Evolutionary conservation across 2,329 filamentous ascomycete genomes (phyloP).

Genomic region (Stemphylium lycopersici): DNA sequence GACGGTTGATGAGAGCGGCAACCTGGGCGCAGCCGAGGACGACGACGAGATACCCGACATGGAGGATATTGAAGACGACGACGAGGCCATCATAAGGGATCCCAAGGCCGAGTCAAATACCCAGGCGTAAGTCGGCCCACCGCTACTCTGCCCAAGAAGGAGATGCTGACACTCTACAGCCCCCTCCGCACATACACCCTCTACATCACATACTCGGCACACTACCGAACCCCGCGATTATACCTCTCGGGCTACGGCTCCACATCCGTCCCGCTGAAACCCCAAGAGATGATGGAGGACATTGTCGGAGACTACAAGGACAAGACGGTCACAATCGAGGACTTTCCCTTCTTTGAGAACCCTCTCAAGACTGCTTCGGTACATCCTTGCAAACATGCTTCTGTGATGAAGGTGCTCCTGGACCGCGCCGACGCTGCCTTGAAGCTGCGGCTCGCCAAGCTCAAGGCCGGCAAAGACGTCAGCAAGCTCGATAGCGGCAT

Average conservation of each 20-base stretch:
- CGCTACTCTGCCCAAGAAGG: neutral
- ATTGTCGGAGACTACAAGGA: slow-evolving; percentile 97
- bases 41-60: slow-evolving; percentile 91
- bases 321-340: slow-evolving; percentile 97
- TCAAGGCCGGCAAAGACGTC: slow-evolving; percentile 67
- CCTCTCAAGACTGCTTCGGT: slow-evolving; percentile 95
- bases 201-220: slow-evolving; percentile 97
- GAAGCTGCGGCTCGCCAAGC: slow-evolving; percentile 84
- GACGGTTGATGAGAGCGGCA: slow-evolving; percentile 87
- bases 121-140: slow-evolving; percentile 57
- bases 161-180: slow-evolving; percentile 54
- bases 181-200: slow-evolving; percentile 92
- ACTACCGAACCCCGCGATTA: slow-evolving; percentile 93
- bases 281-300: slow-evolving; percentile 92
- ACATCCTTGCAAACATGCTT: slow-evolving; percentile 95
- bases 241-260: slow-evolving; percentile 91
- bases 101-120: slow-evolving; percentile 58
- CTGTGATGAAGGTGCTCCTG: slow-evolving; percentile 96
- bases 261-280: slow-evolving; percentile 79
- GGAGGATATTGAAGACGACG: slow-evolving; percentile 94
- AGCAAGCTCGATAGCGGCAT: slow-evolving; percentile 66
- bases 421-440: slow-evolving; percentile 93
- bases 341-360: slow-evolving; percentile 93
- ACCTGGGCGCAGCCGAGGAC: slow-evolving; percentile 76
- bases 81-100: slow-evolving; percentile 87